Percentiles rank a stretch among this genome's conserved stretches.
phyloP scores from a whole-genome alignment of 768 basidiomycete species.

The Rhodotorula sphaerocarpa region DNA sequence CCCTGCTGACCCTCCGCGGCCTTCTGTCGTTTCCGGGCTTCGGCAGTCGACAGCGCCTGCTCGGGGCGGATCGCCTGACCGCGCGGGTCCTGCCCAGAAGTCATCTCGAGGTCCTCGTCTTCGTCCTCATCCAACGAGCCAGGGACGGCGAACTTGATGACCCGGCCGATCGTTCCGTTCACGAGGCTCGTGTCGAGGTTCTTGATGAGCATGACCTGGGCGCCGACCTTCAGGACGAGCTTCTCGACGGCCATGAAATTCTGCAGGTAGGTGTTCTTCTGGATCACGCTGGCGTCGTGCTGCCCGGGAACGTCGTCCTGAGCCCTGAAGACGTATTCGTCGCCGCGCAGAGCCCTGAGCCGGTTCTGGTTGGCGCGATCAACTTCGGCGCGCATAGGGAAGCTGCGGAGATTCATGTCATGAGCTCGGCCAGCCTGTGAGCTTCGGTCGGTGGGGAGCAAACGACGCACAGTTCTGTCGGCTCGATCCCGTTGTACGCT shows the following conservation, averaged over 20 bases:
- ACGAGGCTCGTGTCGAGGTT: conserved; percentile 77
- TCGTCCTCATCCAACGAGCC: conserved; percentile 47
- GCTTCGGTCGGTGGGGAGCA: no score
- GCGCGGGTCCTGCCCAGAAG: background rate
- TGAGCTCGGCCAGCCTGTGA: no score
- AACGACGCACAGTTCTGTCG: conserved; percentile 73
- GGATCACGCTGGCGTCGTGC: conserved; percentile 38
- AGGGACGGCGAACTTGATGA: conserved; percentile 57
- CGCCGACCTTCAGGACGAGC: conserved; percentile 65
- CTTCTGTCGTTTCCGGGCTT: conserved; percentile 23
- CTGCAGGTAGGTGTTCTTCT: conserved; percentile 66
- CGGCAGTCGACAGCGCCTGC: conserved; percentile 1
- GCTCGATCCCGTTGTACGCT: conserved; percentile 51
- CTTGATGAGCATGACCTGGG: conserved; percentile 92
- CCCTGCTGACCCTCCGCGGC: conserved; percentile 16
- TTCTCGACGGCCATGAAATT: conserved; percentile 81
- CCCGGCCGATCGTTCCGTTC: conserved; percentile 85
- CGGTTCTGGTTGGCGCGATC: conserved; percentile 69
- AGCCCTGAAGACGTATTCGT: conserved; percentile 53
- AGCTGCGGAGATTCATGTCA: conserved; percentile 57
- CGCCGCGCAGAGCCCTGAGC: conserved; percentile 55
- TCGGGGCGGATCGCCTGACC: conserved; percentile 15
- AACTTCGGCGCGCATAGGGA: conserved; percentile 85
- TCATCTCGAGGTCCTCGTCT: conserved; percentile 20
- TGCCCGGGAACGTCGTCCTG: conserved; percentile 51